Conservation (phyloP, 2,329 filamentous ascomycete species). For the Dissoconium aciculare region DNA sequence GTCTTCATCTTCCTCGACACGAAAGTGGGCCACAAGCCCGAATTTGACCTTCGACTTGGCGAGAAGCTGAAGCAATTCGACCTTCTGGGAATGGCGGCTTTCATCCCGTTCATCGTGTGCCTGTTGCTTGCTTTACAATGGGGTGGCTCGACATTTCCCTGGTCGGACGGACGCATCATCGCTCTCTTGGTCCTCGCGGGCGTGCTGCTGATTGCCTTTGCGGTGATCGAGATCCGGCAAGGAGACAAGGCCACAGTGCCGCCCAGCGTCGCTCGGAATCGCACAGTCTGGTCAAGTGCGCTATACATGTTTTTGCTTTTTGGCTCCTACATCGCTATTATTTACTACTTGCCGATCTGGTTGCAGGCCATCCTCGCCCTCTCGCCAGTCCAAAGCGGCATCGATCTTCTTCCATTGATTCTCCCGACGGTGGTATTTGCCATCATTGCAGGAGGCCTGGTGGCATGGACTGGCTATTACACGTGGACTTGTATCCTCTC, state of each 20-base stretch:
- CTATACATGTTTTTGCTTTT: slow-evolving; percentile 3
- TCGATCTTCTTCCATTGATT: slow-evolving; percentile 1
- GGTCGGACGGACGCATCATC: slow-evolving; percentile 15
- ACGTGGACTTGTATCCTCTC: slow-evolving; percentile 12
- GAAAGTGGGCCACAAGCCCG: slow-evolving; percentile 5
- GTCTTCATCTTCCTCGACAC: slow-evolving; percentile 24
- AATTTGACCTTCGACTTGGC: slow-evolving; percentile 14
- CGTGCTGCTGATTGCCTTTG: slow-evolving; percentile 26
- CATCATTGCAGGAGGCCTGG: slow-evolving; percentile 12
- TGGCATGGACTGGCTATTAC: slow-evolving; percentile 8
- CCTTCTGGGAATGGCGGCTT: slow-evolving; percentile 15
- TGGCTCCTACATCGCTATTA: slow-evolving; percentile 2
- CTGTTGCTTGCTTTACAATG: slow-evolving; percentile 33
- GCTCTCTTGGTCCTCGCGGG: slow-evolving; percentile 22
- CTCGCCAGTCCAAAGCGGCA: neutral
- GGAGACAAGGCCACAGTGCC: slow-evolving; percentile 17
- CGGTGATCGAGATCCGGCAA: slow-evolving; percentile 12
- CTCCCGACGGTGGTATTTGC: slow-evolving; percentile 5
- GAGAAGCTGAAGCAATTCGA: slow-evolving; percentile 39
- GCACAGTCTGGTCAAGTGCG: slow-evolving; percentile 16
- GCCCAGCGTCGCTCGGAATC: slow-evolving; percentile 15
- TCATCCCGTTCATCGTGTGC: slow-evolving; percentile 21
- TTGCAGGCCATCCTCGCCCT: slow-evolving; percentile 16
- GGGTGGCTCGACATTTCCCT: slow-evolving; percentile 28
- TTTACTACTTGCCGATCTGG: slow-evolving; percentile 20